Conservation (phyloP, 2,329 filamentous ascomycete species). For the Madurella mycetomatis region DNA sequence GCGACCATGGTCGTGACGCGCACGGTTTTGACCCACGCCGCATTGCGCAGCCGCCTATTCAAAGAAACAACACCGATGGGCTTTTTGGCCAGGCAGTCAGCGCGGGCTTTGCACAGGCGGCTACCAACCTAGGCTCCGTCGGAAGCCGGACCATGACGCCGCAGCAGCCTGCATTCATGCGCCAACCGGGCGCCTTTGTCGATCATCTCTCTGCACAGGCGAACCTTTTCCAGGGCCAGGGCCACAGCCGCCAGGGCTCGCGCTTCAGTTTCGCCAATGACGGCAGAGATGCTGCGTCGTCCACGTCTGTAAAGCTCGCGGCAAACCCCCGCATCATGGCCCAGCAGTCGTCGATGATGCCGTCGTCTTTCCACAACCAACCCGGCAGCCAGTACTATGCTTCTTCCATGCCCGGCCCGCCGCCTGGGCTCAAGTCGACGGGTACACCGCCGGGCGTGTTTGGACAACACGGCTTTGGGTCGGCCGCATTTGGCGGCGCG, state of each 20-base stretch:
- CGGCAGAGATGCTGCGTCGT: constrained; percentile 49
- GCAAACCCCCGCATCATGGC: constrained; percentile 76
- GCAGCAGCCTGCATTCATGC: constrained; percentile 70
- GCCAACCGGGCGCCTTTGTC: constrained; percentile 44
- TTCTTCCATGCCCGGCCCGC: constrained; percentile 83
- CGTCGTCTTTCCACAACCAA: constrained; percentile 56
- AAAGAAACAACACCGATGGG: constrained; percentile 54
- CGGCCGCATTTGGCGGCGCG: constrained; percentile 60
- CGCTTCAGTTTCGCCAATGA: constrained; percentile 87
- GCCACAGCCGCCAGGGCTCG: constrained; percentile 78
- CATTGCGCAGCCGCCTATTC: constrained; percentile 72
- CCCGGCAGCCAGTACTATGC: constrained; percentile 71
- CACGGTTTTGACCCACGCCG: constrained; percentile 55
- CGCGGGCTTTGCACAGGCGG: constrained; percentile 44
- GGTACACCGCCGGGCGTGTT: constrained; percentile 95
- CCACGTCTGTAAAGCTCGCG: constrained; percentile 68
- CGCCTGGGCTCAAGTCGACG: constrained; percentile 90
- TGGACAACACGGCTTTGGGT: constrained; percentile 81
- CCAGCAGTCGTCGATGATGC: constrained; percentile 86
- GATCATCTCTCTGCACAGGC: constrained; percentile 46
- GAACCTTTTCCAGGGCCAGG: constrained; percentile 56
- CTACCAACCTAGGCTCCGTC: constrained; percentile 53
- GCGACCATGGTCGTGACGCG: constrained; percentile 51
- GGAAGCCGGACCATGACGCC: constrained; percentile 73
- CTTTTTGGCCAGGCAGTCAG: constrained; percentile 51